phyloP scores from a whole-genome alignment of 179 eudicot genomes.

The Beta corolliflora region DNA sequence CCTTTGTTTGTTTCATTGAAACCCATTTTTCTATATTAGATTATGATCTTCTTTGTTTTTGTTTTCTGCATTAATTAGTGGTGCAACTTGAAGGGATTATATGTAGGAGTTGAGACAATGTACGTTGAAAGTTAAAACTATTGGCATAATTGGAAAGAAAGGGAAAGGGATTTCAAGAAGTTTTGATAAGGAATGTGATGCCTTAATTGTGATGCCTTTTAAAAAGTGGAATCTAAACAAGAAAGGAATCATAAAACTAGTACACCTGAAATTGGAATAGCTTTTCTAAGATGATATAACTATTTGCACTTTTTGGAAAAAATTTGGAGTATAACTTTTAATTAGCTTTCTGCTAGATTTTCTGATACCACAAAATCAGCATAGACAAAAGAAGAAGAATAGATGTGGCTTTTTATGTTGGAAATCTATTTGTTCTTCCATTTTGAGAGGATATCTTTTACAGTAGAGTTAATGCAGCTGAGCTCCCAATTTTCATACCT shows the following conservation, averaged over 20 bases:
- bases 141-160: constrained; percentile 28
- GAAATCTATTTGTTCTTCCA: constrained; percentile 2
- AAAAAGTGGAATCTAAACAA: constrained; percentile 27
- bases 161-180: constrained; percentile 33
- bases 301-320: not conserved
- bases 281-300: too few species aligned
- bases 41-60: not conserved
- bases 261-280: not conserved
- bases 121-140: not conserved
- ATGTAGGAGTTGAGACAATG: constrained; percentile 13
- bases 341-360: not conserved
- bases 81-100: constrained; percentile 1
- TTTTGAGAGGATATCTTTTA: not conserved
- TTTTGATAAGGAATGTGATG: constrained; percentile 35
- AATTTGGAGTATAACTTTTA: not conserved
- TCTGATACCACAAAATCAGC: not conserved
- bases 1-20: constrained; percentile 8
- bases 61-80: not conserved
- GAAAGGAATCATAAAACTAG: constrained; percentile 31
- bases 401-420: constrained; percentile 4
- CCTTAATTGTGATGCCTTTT: constrained; percentile 25
- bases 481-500: not conserved
- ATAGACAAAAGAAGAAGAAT: constrained; percentile 19
- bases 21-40: constrained; percentile 21
- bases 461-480: constrained; percentile 6